Percentiles rank a stretch among this genome's conserved stretches.
Evolutionary conservation across 768 basidiomycete genomes (phyloP).

Genomic region (Mycena haematopus): DNA sequence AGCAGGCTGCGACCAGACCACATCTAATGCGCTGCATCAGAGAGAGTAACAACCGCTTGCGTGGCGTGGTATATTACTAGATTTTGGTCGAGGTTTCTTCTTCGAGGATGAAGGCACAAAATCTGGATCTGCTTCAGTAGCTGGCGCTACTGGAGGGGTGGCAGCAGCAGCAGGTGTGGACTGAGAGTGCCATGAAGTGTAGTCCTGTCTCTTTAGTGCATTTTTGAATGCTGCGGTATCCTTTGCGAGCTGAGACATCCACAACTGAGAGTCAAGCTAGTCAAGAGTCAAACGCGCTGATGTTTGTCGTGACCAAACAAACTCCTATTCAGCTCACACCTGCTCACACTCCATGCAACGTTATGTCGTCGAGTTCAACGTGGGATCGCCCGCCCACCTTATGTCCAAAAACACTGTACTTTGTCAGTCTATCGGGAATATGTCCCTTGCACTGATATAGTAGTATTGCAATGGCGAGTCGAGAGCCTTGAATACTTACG

Average conservation of each 20-base stretch:
- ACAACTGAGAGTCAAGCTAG: neutral
- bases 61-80: constrained; percentile 52
- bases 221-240: constrained; percentile 77
- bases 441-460: no score
- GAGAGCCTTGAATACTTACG: no score
- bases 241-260: constrained; percentile 68
- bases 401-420: no score
- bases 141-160: constrained; percentile 12
- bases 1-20: constrained; percentile 88
- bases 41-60: constrained; percentile 19
- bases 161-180: constrained; percentile 39
- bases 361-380: no score
- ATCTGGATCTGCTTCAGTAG: constrained; percentile 37
- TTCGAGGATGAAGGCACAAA: constrained; percentile 42
- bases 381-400: no score
- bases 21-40: constrained; percentile 49
- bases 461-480: no score
- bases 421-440: no score
- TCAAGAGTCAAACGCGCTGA: neutral
- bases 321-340: no score
- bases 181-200: constrained; percentile 78
- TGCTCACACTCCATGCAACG: no score
- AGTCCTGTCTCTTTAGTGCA: constrained; percentile 68
- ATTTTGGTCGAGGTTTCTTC: constrained; percentile 70
- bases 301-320: neutral